Evolutionary conservation across 345 rosid genomes (phyloP).

Genomic region (Hevea brasiliensis): DNA sequence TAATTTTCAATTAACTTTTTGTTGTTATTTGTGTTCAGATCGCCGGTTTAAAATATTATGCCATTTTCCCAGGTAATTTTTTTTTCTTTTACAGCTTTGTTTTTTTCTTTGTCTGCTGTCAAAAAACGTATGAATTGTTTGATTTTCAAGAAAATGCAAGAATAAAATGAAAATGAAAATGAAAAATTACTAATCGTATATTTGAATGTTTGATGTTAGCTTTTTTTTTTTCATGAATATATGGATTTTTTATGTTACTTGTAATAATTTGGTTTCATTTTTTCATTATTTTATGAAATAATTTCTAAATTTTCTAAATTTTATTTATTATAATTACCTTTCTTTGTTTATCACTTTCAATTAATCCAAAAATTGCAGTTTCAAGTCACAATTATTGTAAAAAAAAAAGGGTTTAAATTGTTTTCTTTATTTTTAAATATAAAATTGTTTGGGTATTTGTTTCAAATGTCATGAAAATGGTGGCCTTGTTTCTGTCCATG

Average conservation of each 20-base stretch:
- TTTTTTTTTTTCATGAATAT: too few relatives aligned
- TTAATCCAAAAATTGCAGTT: not conserved
- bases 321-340: too few relatives aligned
- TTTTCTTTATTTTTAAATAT: not conserved
- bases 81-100: not conserved
- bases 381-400: not conserved
- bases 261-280: too few relatives aligned
- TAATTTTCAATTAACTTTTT: not conserved
- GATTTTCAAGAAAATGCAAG: not conserved
- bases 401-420: not conserved
- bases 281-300: too few relatives aligned
- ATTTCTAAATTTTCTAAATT: not conserved
- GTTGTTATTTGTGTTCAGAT: too few relatives aligned
- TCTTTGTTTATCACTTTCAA: conserved; percentile 6
- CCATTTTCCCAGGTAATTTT: too few relatives aligned
- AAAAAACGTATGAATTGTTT: not conserved
- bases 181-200: too few relatives aligned
- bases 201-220: too few relatives aligned
- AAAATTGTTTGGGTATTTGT: conserved; percentile 7
- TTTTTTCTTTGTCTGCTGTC: not conserved
- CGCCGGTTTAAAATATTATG: too few relatives aligned
- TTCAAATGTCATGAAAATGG: conserved; percentile 13
- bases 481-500: conserved; percentile 1
- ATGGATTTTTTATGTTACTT: too few relatives aligned
- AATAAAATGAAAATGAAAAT: too few relatives aligned